Evolutionary conservation across 2,329 filamentous ascomycete species (phyloP).

Genomic region (Botrytis paeoniae): DNA sequence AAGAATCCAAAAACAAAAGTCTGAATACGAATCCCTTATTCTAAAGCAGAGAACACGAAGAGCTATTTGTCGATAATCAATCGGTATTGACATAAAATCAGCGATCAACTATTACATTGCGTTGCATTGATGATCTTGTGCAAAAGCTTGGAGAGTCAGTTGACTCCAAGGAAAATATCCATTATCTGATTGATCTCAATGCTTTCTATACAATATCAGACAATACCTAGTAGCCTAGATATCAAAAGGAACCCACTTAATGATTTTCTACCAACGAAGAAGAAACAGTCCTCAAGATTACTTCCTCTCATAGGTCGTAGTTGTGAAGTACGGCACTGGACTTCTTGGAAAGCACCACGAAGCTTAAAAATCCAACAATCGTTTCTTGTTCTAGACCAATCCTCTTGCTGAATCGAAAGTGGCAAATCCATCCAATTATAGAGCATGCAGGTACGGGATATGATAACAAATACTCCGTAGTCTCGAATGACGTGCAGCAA

Average conservation of each 20-base stretch:
- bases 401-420: neutral
- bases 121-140: neutral
- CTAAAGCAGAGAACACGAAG: neutral
- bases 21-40: neutral
- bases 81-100: too few species aligned
- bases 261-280: neutral
- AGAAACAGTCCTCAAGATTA: neutral
- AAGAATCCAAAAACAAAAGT: neutral
- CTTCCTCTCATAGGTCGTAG: neutral
- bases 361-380: neutral
- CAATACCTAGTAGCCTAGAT: neutral
- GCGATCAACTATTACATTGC: neutral
- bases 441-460: neutral
- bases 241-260: neutral
- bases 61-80: neutral
- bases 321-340: neutral
- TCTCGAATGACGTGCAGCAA: neutral
- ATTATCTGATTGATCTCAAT: neutral
- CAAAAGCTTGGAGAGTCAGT: neutral
- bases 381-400: neutral
- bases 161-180: neutral
- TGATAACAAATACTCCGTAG: neutral
- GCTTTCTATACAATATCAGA: neutral
- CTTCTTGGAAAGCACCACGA: neutral
- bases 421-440: neutral